Conservation (phyloP, 768 basidiomycete species). For the Lactarius deliciosus region DNA sequence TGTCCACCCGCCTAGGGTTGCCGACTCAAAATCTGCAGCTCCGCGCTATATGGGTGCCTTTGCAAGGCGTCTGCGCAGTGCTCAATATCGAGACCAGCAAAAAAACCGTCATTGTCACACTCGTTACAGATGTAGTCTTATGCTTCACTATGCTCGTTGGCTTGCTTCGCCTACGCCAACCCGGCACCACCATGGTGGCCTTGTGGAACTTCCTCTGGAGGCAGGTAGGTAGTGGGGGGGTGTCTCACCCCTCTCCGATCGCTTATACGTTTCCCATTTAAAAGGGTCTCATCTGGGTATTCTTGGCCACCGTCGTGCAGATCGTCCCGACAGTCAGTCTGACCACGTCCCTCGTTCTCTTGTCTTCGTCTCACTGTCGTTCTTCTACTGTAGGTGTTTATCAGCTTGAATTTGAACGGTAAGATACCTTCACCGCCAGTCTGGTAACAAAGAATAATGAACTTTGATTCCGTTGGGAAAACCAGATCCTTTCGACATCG, state of each 20-base stretch:
- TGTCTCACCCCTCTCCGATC: not conserved
- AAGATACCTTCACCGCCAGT: not conserved
- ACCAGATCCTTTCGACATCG: not conserved
- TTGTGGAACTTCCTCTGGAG: constrained; percentile 11
- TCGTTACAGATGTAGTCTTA: constrained; percentile 11
- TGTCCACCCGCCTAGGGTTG: not conserved
- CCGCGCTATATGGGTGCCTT: not conserved
- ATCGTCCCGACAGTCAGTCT: constrained; percentile 4
- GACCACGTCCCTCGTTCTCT: too few species aligned
- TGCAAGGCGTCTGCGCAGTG: not conserved
- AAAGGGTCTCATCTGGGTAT: constrained; percentile 4
- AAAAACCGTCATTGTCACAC: not conserved
- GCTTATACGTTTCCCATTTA: not conserved
- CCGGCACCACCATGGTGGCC: not conserved
- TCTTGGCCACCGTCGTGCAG: not conserved
- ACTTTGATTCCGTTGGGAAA: not conserved
- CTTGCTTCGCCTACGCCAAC: constrained; percentile 8
- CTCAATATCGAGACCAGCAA: not conserved
- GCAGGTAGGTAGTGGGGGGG: constrained; percentile 12
- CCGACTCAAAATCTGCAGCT: not conserved
- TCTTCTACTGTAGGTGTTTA: not conserved
- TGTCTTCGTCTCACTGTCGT: not conserved
- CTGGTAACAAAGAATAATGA: not conserved
- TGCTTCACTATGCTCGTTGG: constrained; percentile 13
- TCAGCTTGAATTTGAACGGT: constrained; percentile 9